Conservation (phyloP, 75 land plant genomes). For the Cryptomeria japonica region DNA sequence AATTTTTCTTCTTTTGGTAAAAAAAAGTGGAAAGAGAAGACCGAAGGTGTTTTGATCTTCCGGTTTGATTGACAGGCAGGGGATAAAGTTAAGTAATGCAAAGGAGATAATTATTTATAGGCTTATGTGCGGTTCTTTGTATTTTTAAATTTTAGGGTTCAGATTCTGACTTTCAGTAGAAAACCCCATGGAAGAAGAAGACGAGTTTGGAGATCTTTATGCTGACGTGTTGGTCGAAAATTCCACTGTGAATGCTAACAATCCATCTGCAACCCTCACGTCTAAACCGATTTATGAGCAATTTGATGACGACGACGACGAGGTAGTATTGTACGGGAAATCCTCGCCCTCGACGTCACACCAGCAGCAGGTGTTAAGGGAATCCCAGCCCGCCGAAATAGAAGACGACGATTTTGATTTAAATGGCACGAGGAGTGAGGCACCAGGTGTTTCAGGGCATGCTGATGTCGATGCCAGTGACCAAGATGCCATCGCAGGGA, state of each 20-base stretch:
- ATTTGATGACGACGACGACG: slow-evolving; percentile 23
- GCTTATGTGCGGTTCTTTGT: not conserved
- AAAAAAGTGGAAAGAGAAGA: not conserved
- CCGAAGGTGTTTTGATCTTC: not conserved
- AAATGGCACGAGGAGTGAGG: not conserved
- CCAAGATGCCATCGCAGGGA: not conserved
- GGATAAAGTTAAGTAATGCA: not conserved
- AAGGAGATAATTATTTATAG: not conserved
- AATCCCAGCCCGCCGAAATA: not conserved
- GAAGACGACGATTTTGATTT: not conserved
- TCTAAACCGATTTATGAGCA: not conserved
- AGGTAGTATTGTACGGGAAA: slow-evolving; percentile 39
- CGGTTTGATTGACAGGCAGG: not conserved
- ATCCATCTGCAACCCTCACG: slow-evolving; percentile 17
- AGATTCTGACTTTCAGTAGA: not conserved
- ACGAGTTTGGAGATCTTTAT: slow-evolving; percentile 86
- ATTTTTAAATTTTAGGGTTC: not conserved
- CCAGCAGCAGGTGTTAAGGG: not conserved
- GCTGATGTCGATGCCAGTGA: not conserved
- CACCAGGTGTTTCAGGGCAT: not conserved
- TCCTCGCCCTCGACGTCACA: not conserved
- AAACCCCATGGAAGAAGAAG: slow-evolving; percentile 23
- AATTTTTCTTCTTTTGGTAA: not conserved
- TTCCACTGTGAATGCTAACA: not conserved
- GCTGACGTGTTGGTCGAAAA: slow-evolving; percentile 43